Conservation (phyloP, 2,329 filamentous ascomycete genomes). For the Sporothrix humicola region DNA sequence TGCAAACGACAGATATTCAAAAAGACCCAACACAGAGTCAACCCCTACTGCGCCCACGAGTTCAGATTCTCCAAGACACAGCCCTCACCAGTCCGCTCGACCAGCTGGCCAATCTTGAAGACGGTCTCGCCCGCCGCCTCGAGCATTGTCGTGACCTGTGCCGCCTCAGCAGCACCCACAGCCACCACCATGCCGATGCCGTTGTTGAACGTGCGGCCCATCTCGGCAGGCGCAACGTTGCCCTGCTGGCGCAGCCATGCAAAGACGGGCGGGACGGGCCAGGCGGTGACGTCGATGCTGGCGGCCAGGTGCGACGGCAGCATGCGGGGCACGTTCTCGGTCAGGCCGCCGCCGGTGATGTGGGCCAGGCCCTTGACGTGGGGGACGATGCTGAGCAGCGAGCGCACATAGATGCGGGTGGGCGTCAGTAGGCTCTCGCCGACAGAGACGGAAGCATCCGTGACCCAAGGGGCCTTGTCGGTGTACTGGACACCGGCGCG, state of each 20-base stretch:
- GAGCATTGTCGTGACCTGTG: slow-evolving; percentile 64
- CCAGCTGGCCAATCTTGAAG: slow-evolving; percentile 74
- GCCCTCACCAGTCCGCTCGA: slow-evolving; percentile 59
- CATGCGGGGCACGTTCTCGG: slow-evolving; percentile 95
- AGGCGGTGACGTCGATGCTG: slow-evolving; percentile 76
- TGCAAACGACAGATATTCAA: neutral
- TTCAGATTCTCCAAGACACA: slow-evolving; percentile 68
- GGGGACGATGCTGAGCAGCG: slow-evolving; percentile 67
- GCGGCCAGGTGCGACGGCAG: slow-evolving; percentile 79
- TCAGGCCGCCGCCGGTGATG: slow-evolving; percentile 92
- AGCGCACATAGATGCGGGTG: slow-evolving; percentile 90
- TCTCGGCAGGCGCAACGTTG: slow-evolving; percentile 77
- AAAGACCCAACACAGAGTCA: neutral
- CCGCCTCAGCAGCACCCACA: slow-evolving; percentile 73
- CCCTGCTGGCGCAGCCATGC: slow-evolving; percentile 78
- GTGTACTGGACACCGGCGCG: slow-evolving; percentile 72
- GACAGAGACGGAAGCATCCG: slow-evolving; percentile 55
- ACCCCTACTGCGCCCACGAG: slow-evolving; percentile 44
- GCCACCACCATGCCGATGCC: slow-evolving; percentile 96
- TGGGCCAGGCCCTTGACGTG: slow-evolving; percentile 92
- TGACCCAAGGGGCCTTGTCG: slow-evolving; percentile 77
- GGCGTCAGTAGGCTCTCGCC: slow-evolving; percentile 84
- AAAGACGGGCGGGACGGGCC: slow-evolving; percentile 80
- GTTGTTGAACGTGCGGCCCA: slow-evolving; percentile 92
- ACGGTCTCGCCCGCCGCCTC: slow-evolving; percentile 76